These are phyloP conservation scores for Arthrobotrys sphaeroides DNA, from an alignment of 2,329 filamentous ascomycete genomes.

Conservation along the genomic window DNA sequence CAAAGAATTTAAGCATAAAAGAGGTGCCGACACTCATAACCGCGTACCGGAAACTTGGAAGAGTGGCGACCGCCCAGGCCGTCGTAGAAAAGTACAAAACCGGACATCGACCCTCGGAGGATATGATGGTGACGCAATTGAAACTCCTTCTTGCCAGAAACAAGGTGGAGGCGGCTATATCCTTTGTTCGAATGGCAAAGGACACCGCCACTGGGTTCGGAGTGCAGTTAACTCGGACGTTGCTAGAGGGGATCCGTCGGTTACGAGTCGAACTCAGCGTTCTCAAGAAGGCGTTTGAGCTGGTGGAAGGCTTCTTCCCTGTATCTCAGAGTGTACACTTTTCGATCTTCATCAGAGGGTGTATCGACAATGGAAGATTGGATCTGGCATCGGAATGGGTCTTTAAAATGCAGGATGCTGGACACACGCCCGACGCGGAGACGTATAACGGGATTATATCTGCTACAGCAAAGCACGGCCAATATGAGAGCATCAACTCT, in stretches of 20 bases:
- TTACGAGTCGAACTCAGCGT: constrained; percentile 20
- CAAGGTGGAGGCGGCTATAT: constrained; percentile 42
- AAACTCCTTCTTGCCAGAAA: constrained; percentile 30
- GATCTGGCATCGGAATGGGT: constrained; percentile 54
- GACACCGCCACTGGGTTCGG: constrained; percentile 43
- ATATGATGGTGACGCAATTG: constrained; percentile 33
- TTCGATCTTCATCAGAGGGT: constrained; percentile 56
- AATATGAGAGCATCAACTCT: constrained; percentile 54
- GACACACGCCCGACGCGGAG: constrained; percentile 51
- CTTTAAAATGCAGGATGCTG: constrained; percentile 54
- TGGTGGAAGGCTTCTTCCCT: constrained; percentile 27
- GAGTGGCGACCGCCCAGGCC: constrained; percentile 16
- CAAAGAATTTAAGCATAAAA: background rate
- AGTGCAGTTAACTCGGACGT: constrained; percentile 9
- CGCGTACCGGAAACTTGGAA: constrained; percentile 31
- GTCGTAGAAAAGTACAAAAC: constrained; percentile 41
- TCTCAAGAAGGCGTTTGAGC: constrained; percentile 35
- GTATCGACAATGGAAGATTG: constrained; percentile 46
- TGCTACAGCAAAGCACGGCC: constrained; percentile 50
- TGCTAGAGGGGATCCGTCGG: constrained; percentile 35
- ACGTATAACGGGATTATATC: constrained; percentile 56
- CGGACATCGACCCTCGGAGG: constrained; percentile 15
- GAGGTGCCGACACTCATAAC: background rate
- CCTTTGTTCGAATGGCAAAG: constrained; percentile 43
- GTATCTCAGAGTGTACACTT: constrained; percentile 51